A percentile compares a stretch with the other conserved stretches of the same genome.
Evolutionary conservation across 306 rosid genomes (phyloP).

Genomic region (Cucurbita ficifolia): DNA sequence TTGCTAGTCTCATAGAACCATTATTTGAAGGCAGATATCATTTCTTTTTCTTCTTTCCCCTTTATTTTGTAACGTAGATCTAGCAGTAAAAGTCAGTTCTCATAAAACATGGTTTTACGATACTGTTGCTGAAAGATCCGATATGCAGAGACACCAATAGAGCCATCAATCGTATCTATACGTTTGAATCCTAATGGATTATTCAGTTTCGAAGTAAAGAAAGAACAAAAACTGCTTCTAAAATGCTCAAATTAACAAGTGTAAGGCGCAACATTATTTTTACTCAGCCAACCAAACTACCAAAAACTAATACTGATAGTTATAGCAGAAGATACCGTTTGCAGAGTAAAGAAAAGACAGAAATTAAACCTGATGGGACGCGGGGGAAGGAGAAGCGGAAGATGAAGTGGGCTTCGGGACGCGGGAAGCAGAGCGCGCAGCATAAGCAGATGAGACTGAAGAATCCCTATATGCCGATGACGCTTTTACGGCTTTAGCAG

Average conservation of each 20-base stretch:
- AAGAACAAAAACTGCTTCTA: neutral
- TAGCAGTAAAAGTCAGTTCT: neutral
- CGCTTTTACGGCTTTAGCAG: slow-evolving; percentile 86
- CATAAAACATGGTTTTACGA: neutral
- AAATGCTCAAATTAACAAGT: neutral
- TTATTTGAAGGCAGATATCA: neutral
- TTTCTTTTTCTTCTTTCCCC: neutral
- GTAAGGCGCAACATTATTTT: neutral
- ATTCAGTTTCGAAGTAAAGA: neutral
- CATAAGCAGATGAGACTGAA: slow-evolving; percentile 81
- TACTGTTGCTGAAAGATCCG: neutral
- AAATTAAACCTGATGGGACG: slow-evolving; percentile 5
- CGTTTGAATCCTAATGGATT: neutral
- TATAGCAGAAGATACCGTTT: neutral
- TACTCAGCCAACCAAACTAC: neutral
- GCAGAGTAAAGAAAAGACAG: slow-evolving; percentile 5
- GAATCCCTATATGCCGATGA: slow-evolving; percentile 84
- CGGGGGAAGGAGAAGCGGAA: slow-evolving; percentile 5
- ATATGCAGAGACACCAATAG: neutral
- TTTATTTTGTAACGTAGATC: neutral
- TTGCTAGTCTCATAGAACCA: neutral
- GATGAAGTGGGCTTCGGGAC: slow-evolving; percentile 11
- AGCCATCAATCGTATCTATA: neutral
- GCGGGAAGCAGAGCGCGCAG: slow-evolving; percentile 32
- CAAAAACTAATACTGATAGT: neutral